Evolutionary conservation across 179 eudicot species (phyloP), one percentile per base, ranked within the genome.

Genomic region (Camellia oleifera): DNA sequence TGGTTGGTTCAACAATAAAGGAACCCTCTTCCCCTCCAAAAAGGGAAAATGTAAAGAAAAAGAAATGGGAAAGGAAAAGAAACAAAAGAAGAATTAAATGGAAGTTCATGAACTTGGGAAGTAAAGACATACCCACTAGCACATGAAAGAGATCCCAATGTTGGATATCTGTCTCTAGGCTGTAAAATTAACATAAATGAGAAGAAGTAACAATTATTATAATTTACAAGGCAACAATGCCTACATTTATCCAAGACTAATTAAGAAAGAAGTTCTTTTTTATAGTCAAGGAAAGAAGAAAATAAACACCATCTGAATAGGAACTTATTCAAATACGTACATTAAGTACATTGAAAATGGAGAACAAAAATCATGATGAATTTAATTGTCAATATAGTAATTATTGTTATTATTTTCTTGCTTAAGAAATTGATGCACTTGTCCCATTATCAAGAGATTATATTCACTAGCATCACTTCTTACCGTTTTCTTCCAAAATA

Each of bases 141-240:
- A 32, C 23, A 15, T 56, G 77, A 74, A 74, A 17, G 18, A 32
- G 77, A 32, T 74, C 32, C 77, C 77, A 7, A 9, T 32, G 32
- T 15, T 58, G 77, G 46, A 77, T 50, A 10, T 66, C 6, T 66
- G 66, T 65, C 48, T 13, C 40, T 13, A 32, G 40, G 52, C 79
- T 77, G 72, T 52, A 77, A 52, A n/a, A 52, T 52, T 48, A 9
- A 26, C 44, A 64, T 7, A 77, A 66, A 74, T 64, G 53, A 74
- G n/a, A 12, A 53, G 5, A 4, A 26, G 18, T 14, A 62, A 14
- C 78, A 14, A 52, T 53, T 14, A 66, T 1, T 52, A 66, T 26
- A 65, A 26, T 54, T 45, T 14, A 77, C 9, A 65, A 77, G 23
- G 48, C 65, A 26, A 52, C 9, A 10, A 52, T 26, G 17, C 50